Base-by-base conservation (phyloP, 164 flowering plant genomes). In the Malania oleifera region DNA sequence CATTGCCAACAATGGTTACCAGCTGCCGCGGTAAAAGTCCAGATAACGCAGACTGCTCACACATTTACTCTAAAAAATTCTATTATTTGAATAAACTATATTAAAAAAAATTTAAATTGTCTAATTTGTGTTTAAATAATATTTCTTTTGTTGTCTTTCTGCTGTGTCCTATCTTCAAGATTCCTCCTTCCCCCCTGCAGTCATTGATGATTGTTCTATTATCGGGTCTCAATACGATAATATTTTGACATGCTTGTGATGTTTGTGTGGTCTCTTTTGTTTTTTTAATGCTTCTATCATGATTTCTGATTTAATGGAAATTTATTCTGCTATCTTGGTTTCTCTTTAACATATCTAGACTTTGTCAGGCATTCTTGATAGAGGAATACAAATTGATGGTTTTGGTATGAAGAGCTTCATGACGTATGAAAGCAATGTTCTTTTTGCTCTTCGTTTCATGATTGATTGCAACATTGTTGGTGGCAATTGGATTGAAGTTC, bases 391-490 rank as follows among this genome's bases (percentile, higher is more conserved):
- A 31, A 80, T 93, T 63, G 97, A 88, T 72, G 98, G 97, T 23
- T 65, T 92, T 56, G 97, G 97, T 27, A 67, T 69, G 65, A 90
- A 77, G 72, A 81, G 79, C 73, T 93, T 90, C 71, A 65, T 75
- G 76, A 93, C 99, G 24, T 93, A 85, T 55, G 97, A 93, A 70
- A 93, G 99, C 82, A 93, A 91, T 76, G 82, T 93, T 58, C 89
- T 91, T 54, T 93, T 85, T 79, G 95, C 95, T 53, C 96, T 95
- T 47, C 93, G 99, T 54, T 95, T 91, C 78, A 95, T 95, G 99
- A 80, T 95, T 58, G 99, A 95, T 56, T 78, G 95, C 77, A 73
- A 88, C 54, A 70, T 95, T 70, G 97, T 86, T 68, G 97, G 99
- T 51, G 99, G 97, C 52, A 95, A 95, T 63, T 95, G 97, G 99